Conservation (phyloP, 1,139 yeast genomes). For the Candida sojae region DNA sequence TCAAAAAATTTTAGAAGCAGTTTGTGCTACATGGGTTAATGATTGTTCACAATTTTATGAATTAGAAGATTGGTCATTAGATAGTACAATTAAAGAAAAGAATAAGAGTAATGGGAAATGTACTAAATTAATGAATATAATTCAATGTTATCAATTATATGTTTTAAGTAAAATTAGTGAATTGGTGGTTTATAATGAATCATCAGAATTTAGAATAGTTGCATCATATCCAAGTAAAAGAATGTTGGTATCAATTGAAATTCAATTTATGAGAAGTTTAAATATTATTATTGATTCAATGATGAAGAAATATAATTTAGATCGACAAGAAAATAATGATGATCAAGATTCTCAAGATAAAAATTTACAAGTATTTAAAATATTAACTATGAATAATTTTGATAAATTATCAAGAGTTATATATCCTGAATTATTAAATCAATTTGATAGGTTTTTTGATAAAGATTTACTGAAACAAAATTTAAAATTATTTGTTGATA, state of each 20-base stretch:
- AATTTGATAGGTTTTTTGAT: conserved; percentile 38
- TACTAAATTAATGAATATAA: conserved; percentile 38
- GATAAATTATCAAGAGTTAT: conserved; percentile 36
- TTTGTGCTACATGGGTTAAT: conserved; percentile 50
- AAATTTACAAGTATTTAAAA: conserved; percentile 29
- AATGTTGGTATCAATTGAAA: conserved; percentile 44
- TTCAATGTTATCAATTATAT: conserved; percentile 40
- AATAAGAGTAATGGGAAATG: conserved; percentile 19
- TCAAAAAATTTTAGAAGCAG: conserved; percentile 44
- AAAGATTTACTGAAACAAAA: conserved; percentile 41
- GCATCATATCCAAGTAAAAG: conserved; percentile 44
- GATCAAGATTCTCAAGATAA: conserved; percentile 1
- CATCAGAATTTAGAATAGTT: conserved; percentile 27
- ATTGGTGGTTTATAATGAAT: conserved; percentile 23
- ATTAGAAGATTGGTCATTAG: conserved; percentile 44
- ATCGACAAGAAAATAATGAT: conserved; percentile 21
- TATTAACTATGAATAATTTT: conserved; percentile 49
- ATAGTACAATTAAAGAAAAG: conserved; percentile 7
- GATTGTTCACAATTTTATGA: conserved; percentile 51
- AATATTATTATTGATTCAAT: conserved; percentile 44
- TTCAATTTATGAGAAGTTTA: conserved; percentile 50
- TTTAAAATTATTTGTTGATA: conserved; percentile 44
- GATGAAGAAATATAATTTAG: conserved; percentile 44
- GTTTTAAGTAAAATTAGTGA: conserved; percentile 31
- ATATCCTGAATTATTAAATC: conserved; percentile 35